Evolutionary conservation across 768 basidiomycete genomes (phyloP).

Genomic region (Hypholoma sublateritium): DNA sequence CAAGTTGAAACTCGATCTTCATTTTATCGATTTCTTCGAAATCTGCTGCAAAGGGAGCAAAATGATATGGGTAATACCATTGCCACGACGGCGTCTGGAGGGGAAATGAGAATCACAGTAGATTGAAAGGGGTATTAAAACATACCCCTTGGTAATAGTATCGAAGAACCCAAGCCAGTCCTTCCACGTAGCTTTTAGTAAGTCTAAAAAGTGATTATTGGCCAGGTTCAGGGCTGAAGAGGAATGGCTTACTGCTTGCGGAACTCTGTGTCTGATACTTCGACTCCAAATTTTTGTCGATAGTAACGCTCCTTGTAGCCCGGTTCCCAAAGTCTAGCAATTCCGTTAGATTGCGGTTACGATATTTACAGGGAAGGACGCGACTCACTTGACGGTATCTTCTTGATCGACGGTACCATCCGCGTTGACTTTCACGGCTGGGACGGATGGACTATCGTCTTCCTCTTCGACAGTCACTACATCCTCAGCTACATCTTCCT

Average conservation of each 20-base stretch:
- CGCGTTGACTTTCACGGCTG: constrained; percentile 75
- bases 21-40: constrained; percentile 79
- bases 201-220: constrained; percentile 46
- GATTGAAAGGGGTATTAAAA: constrained; percentile 9
- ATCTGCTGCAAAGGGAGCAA: constrained; percentile 96
- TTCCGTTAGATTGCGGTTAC: not conserved
- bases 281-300: constrained; percentile 84
- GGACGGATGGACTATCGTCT: constrained; percentile 42
- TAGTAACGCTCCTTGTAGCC: constrained; percentile 97
- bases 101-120: constrained; percentile 10
- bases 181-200: constrained; percentile 86
- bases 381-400: constrained; percentile 84
- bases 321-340: constrained; percentile 84
- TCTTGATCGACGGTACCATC: constrained; percentile 95
- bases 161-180: constrained; percentile 91
- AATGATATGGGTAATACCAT: constrained; percentile 99
- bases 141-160: constrained; percentile 98
- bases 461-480: constrained; percentile 53
- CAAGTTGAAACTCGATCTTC: constrained; percentile 76
- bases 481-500: constrained; percentile 38
- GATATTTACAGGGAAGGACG: not conserved
- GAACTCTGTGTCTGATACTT: constrained; percentile 69
- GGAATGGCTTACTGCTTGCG: constrained; percentile 58
- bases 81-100: constrained; percentile 89
- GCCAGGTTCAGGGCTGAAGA: not conserved